Conservation (phyloP, 768 basidiomycete genomes). For the Imleria badia region DNA sequence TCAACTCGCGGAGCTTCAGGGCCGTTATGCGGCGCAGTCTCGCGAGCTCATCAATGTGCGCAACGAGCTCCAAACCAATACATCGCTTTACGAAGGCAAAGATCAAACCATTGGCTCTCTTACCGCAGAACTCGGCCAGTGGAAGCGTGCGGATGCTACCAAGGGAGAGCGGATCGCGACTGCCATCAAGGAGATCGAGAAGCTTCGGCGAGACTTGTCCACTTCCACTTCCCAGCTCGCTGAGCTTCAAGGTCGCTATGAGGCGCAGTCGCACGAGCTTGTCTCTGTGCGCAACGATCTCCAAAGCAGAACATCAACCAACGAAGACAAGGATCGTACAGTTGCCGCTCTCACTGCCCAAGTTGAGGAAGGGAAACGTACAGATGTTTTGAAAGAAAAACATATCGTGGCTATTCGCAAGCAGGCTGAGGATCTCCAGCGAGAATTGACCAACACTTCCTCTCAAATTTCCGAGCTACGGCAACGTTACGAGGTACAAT, state of each 20-base stretch:
- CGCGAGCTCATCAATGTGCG: too few relatives aligned
- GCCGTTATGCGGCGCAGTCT: too few relatives aligned
- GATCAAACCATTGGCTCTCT: too few relatives aligned
- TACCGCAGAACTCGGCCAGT: too few relatives aligned
- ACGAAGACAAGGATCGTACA: background rate
- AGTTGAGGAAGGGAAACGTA: background rate
- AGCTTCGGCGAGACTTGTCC: background rate
- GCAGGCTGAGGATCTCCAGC: background rate
- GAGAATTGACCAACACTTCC: background rate
- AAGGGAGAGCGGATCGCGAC: background rate
- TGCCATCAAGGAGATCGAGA: background rate
- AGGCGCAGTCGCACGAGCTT: conserved; percentile 4
- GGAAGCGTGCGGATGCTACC: too few relatives aligned
- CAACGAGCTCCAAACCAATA: too few relatives aligned
- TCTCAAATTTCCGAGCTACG: background rate
- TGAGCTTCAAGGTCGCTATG: background rate
- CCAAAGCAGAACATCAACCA: background rate
- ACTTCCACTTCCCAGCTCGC: background rate
- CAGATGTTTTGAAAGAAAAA: background rate
- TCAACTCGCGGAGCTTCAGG: too few relatives aligned
- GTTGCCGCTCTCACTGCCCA: background rate
- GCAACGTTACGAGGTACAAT: background rate
- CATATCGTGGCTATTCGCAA: background rate
- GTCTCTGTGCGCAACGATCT: background rate
- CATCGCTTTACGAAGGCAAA: too few relatives aligned